Percentiles rank a stretch among this genome's conserved stretches.
Evolutionary conservation across 2,329 filamentous ascomycete species (phyloP).

Genomic region (Hortaea sp.): DNA sequence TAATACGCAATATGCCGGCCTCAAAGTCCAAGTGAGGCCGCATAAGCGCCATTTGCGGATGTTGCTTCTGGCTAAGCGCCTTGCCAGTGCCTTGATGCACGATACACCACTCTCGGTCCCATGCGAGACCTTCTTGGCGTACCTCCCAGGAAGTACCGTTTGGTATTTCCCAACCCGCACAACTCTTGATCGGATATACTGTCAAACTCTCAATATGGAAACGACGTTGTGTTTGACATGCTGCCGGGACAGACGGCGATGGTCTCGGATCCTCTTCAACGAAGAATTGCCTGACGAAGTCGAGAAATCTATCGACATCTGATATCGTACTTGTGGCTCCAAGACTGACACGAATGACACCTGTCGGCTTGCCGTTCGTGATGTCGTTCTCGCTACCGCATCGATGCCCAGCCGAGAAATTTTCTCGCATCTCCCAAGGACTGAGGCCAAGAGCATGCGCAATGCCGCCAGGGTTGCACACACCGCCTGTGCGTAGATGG

Average conservation of each 20-base stretch:
- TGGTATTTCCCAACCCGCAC: slow-evolving; percentile 67
- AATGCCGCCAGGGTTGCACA: slow-evolving; percentile 87
- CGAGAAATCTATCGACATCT: slow-evolving; percentile 63
- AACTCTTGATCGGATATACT: slow-evolving; percentile 92
- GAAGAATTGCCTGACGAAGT: slow-evolving; percentile 24
- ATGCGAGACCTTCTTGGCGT: slow-evolving; percentile 70
- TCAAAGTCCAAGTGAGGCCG: slow-evolving; percentile 64
- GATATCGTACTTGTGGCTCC: slow-evolving; percentile 77
- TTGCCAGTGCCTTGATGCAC: slow-evolving; percentile 76
- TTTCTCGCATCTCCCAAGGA: slow-evolving; percentile 71
- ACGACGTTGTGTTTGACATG: slow-evolving; percentile 1
- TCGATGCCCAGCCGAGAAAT: slow-evolving; percentile 74
- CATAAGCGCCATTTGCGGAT: slow-evolving; percentile 79
- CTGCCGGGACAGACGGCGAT: background rate
- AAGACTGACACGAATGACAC: slow-evolving; percentile 73
- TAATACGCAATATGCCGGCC: slow-evolving; percentile 53
- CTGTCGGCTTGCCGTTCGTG: slow-evolving; percentile 75
- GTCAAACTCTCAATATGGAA: slow-evolving; percentile 39
- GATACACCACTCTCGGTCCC: slow-evolving; percentile 96
- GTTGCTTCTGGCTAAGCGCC: slow-evolving; percentile 78
- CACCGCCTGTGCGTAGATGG: slow-evolving; percentile 75
- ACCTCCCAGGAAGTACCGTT: slow-evolving; percentile 60
- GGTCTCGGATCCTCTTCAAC: slow-evolving; percentile 10
- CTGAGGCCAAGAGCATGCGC: slow-evolving; percentile 61
- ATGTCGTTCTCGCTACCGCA: slow-evolving; percentile 79